phyloP scores from a whole-genome alignment of 495 filamentous ascomycete species.

The Trichoderma orchidacearum region DNA sequence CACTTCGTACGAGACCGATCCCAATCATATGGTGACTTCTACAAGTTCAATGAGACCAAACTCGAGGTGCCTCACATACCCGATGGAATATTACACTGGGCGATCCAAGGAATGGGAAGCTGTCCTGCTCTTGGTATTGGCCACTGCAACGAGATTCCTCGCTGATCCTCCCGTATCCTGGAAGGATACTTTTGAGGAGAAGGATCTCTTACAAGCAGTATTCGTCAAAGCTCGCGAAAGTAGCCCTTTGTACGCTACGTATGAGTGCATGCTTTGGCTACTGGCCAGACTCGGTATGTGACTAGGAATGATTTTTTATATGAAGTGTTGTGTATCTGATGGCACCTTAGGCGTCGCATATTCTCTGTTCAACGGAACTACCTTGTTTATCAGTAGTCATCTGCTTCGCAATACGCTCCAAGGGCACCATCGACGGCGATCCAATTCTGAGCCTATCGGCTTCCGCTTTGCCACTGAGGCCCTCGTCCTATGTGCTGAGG shows the following conservation, averaged over 20 bases:
- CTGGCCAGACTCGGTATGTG: not conserved
- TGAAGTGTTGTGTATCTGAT: not conserved
- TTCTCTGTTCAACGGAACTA: not conserved
- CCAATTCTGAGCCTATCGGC: not conserved
- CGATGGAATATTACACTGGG: not conserved
- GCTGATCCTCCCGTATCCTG: not conserved
- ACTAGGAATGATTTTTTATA: not conserved
- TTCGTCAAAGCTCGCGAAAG: not conserved
- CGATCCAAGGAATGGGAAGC: not conserved
- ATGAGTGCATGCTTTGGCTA: not conserved
- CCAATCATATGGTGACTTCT: not conserved
- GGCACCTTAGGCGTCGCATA: not conserved
- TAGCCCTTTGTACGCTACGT: not conserved
- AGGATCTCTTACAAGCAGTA: not conserved
- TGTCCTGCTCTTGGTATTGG: not conserved
- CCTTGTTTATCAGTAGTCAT: not conserved
- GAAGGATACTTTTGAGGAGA: not conserved
- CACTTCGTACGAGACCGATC: not conserved
- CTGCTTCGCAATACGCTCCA: not conserved
- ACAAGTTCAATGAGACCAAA: not conserved
- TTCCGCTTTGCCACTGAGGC: not conserved
- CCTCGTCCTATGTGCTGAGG: conserved; percentile 2
- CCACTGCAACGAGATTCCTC: not conserved
- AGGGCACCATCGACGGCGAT: not conserved
- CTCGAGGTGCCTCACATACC: not conserved